phyloP scores from a whole-genome alignment of 768 basidiomycete genomes.

The Boletus coccyginus region DNA sequence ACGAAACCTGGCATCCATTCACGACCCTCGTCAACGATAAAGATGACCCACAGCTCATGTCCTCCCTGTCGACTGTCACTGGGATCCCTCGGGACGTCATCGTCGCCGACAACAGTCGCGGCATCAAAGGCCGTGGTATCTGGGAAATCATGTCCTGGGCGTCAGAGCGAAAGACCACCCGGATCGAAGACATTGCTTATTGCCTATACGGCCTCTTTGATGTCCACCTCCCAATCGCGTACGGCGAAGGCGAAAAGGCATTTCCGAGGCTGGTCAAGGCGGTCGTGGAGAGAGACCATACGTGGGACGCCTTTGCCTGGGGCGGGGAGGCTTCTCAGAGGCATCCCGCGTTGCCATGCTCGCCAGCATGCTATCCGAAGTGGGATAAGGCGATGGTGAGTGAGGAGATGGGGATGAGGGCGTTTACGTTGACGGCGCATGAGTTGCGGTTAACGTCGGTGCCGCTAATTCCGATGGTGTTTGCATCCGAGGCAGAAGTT shows the following conservation, averaged over 20 bases:
- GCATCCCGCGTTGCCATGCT: constrained; percentile 18
- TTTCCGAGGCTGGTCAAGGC: constrained; percentile 27
- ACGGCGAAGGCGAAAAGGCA: constrained; percentile 31
- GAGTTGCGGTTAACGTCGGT: constrained; percentile 19
- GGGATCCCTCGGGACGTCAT: constrained; percentile 17
- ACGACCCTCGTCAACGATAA: constrained; percentile 17
- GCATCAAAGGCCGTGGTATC: constrained; percentile 11
- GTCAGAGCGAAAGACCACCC: constrained; percentile 26
- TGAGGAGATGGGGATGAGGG: constrained; percentile 10
- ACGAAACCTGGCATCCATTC: constrained; percentile 21
- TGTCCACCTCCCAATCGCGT: constrained; percentile 21
- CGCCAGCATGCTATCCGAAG: constrained; percentile 21
- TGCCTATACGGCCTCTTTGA: constrained; percentile 28
- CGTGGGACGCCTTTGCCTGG: constrained; percentile 30
- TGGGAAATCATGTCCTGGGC: constrained; percentile 33
- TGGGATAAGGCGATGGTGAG: constrained; percentile 14
- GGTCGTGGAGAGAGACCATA: constrained; percentile 5
- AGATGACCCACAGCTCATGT: constrained; percentile 4
- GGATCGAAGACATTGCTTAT: constrained; percentile 29
- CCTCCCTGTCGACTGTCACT: constrained; percentile 12
- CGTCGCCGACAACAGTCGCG: constrained; percentile 19
- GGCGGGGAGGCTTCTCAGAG: constrained; percentile 16
- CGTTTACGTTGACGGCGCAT: constrained; percentile 12
- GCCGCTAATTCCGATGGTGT: constrained; percentile 20
- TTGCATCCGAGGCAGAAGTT: neutral